Evolutionary conservation across 805 yeast genomes (phyloP).

Genomic region (Starmera dryadoides): DNA sequence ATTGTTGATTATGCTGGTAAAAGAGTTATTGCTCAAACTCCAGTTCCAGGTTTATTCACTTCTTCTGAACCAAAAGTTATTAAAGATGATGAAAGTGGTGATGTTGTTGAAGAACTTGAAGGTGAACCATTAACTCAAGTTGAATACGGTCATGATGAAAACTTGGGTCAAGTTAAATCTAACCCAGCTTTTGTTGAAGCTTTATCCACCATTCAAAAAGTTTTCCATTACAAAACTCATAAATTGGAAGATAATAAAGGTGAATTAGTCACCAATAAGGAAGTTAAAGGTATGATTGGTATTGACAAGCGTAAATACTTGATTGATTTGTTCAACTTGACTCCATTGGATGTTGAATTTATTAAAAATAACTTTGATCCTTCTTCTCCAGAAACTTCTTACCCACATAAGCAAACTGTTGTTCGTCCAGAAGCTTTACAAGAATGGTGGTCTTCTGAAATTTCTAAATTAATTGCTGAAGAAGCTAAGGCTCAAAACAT

Average conservation of each 20-base stretch:
- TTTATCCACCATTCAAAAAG: slow-evolving; percentile 57
- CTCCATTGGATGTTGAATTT: slow-evolving; percentile 81
- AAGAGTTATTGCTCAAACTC: slow-evolving; percentile 86
- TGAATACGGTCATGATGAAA: slow-evolving; percentile 68
- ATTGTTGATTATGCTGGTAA: slow-evolving; percentile 87
- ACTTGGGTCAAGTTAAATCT: slow-evolving; percentile 38
- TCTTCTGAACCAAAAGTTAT: slow-evolving; percentile 30
- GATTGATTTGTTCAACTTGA: slow-evolving; percentile 74
- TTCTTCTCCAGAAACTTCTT: slow-evolving; percentile 31
- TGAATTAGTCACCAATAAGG: slow-evolving; percentile 61
- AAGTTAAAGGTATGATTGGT: slow-evolving; percentile 81
- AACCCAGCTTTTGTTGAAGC: slow-evolving; percentile 47
- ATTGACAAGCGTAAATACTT: slow-evolving; percentile 79
- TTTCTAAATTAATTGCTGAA: slow-evolving; percentile 33
- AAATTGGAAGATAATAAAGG: slow-evolving; percentile 32
- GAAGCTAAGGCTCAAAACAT: slow-evolving; percentile 24
- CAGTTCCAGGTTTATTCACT: slow-evolving; percentile 74
- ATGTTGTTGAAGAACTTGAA: slow-evolving; percentile 25
- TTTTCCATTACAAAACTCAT: slow-evolving; percentile 74
- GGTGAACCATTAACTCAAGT: slow-evolving; percentile 22
- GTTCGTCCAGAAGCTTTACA: slow-evolving; percentile 85
- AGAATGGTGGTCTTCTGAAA: slow-evolving; percentile 77
- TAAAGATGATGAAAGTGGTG: slow-evolving; percentile 34
- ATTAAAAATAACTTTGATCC: slow-evolving; percentile 47
- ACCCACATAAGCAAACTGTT: slow-evolving; percentile 77